Evolutionary conservation across 2,329 filamentous ascomycete species (phyloP).

Genomic region (Cytospora piceae): DNA sequence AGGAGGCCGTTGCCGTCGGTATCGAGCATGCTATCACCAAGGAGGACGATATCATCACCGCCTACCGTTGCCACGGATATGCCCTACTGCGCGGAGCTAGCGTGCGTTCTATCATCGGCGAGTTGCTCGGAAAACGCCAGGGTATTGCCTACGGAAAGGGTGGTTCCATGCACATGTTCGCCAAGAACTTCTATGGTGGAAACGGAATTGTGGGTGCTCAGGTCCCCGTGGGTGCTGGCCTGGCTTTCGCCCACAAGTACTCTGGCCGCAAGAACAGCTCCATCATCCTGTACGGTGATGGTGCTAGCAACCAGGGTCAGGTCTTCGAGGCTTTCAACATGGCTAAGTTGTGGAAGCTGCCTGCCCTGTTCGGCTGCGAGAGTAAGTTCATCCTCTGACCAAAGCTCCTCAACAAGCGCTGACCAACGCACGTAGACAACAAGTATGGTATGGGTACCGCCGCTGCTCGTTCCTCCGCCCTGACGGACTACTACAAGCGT

Average conservation of each 20-base stretch:
- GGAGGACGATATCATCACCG: constrained; percentile 92
- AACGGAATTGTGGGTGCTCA: constrained; percentile 99
- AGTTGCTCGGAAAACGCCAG: constrained; percentile 91
- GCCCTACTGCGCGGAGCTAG: constrained; percentile 93
- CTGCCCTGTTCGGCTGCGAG: constrained; percentile 95
- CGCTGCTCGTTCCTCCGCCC: constrained; percentile 87
- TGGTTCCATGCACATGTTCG: constrained; percentile 99
- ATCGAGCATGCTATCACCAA: constrained; percentile 96
- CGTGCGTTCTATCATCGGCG: constrained; percentile 91
- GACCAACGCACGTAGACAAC: constrained; percentile 72
- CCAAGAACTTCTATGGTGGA: constrained; percentile 95
- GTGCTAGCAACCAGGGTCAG: constrained; percentile 98
- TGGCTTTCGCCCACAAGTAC: constrained; percentile 98
- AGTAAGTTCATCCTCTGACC: constrained; percentile 64
- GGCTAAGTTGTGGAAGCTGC: constrained; percentile 98
- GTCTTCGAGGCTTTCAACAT: constrained; percentile 99
- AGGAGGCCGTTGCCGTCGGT: constrained; percentile 95
- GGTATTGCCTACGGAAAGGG: constrained; percentile 99
- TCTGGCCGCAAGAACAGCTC: constrained; percentile 82
- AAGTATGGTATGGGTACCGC: constrained; percentile 99
- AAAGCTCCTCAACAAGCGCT: neutral
- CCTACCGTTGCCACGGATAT: constrained; percentile 99
- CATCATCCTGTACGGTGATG: constrained; percentile 93
- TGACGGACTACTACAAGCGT: constrained; percentile 99
- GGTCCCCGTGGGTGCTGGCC: constrained; percentile 93